These are phyloP conservation scores for Funneliformis caledonium DNA, from an alignment of 371 early-diverging fungal genomes.

Conservation along the genomic window DNA sequence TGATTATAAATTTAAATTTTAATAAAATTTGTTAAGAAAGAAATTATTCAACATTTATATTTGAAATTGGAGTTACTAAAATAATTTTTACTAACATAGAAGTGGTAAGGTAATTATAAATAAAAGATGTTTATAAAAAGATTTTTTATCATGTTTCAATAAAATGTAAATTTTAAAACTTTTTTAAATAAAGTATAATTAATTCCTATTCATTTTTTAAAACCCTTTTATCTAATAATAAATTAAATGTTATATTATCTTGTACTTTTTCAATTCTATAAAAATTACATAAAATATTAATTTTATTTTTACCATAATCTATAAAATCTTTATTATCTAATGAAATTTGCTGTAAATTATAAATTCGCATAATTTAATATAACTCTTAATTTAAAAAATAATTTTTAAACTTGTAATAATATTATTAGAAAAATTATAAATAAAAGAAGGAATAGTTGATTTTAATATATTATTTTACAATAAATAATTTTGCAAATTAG, in stretches of 20 bases:
- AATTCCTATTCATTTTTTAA: not conserved
- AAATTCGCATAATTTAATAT: not conserved
- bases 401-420: not conserved
- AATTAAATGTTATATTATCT: not conserved
- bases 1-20: not conserved
- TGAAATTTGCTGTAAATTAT: not conserved
- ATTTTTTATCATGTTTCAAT: not conserved
- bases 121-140: not conserved
- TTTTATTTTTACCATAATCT: not conserved
- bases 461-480: not conserved
- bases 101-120: not conserved
- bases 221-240: not conserved
- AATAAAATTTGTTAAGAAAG: not conserved
- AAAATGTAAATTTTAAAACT: not conserved
- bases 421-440: not conserved
- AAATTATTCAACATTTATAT: not conserved
- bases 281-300: conserved; percentile 3
- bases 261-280: not conserved
- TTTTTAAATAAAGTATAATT: not conserved
- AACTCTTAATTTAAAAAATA: not conserved
- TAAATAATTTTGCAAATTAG: not conserved
- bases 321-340: not conserved
- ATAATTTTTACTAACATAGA: not conserved
- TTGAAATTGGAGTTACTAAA: not conserved
- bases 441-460: not conserved